Conservation (phyloP, 331 rosid genomes). For the Malus hybrid region DNA sequence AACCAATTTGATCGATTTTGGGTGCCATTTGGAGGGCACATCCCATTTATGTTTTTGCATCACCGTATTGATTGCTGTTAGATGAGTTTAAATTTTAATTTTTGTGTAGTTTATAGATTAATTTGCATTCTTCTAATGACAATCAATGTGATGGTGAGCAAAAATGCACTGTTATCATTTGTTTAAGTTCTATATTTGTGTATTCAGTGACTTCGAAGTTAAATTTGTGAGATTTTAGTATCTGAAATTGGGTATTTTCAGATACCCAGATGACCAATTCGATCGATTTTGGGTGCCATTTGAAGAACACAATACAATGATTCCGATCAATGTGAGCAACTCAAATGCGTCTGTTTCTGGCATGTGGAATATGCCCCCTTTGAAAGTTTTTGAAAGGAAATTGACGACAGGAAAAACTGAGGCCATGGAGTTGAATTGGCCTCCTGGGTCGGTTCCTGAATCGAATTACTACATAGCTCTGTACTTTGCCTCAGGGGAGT, state of each 20-base stretch:
- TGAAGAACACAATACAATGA: slow-evolving; percentile 15
- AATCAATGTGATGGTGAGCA: too few species aligned
- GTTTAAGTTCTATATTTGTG: neutral
- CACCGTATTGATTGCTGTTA: too few species aligned
- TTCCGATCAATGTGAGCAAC: slow-evolving; percentile 27
- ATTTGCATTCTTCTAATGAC: too few species aligned
- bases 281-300: slow-evolving; percentile 73
- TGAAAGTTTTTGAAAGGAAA: slow-evolving; percentile 49
- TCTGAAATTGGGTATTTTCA: slow-evolving; percentile 10
- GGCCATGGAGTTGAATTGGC: slow-evolving; percentile 61
- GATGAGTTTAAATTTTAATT: too few species aligned
- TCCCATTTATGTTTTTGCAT: too few species aligned
- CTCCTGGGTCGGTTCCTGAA: slow-evolving; percentile 36
- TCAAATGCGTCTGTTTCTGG: slow-evolving; percentile 55
- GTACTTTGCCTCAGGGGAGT: slow-evolving; percentile 54
- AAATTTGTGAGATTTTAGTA: neutral
- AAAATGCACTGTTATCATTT: too few species aligned
- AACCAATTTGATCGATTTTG: slow-evolving; percentile 73
- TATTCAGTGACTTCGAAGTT: neutral
- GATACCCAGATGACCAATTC: slow-evolving; percentile 82
- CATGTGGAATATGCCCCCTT: slow-evolving; percentile 85
- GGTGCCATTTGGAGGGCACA: slow-evolving; percentile 45
- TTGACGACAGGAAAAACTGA: slow-evolving; percentile 35
- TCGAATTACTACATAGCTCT: slow-evolving; percentile 64
- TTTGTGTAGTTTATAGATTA: too few species aligned